Percentiles rank a stretch among this genome's conserved stretches.
Conservation (phyloP, 2,329 filamentous ascomycete species). For the Penicillium hesseltinei region DNA sequence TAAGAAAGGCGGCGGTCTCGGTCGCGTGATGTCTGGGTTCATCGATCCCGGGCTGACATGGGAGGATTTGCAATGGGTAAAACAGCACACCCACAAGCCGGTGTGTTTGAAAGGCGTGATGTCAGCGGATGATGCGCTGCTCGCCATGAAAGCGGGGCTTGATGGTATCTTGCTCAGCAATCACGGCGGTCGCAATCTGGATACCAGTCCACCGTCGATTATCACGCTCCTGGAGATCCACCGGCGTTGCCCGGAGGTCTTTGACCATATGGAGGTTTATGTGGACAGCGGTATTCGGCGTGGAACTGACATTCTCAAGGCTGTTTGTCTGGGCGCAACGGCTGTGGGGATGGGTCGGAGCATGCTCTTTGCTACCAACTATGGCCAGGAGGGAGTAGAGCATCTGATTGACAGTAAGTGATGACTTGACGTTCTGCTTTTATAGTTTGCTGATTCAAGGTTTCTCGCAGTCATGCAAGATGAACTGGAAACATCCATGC, state of each 20-base stretch:
- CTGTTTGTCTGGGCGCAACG: conserved; percentile 53
- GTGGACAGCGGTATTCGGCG: conserved; percentile 55
- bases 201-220: conserved; percentile 51
- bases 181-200: conserved; percentile 57
- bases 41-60: conserved; percentile 54
- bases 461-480: conserved; percentile 42
- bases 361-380: conserved; percentile 53
- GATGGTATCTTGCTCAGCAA: conserved; percentile 59
- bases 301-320: conserved; percentile 56
- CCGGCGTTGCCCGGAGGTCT: conserved; percentile 50
- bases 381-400: conserved; percentile 56
- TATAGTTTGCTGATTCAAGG: conserved; percentile 3
- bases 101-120: conserved; percentile 60
- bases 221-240: conserved; percentile 55
- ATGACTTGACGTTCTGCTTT: not conserved
- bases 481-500: conserved; percentile 51
- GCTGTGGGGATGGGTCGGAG: conserved; percentile 56
- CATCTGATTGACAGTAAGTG: conserved; percentile 56
- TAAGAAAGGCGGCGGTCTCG: conserved; percentile 54
- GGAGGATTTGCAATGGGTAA: conserved; percentile 56
- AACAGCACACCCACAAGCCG: conserved; percentile 48
- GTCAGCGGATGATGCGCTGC: conserved; percentile 54
- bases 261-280: conserved; percentile 52
- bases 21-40: conserved; percentile 52
- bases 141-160: conserved; percentile 50